Conservation (phyloP, 2,329 filamentous ascomycete species). For the Polytolypa hystricis region DNA sequence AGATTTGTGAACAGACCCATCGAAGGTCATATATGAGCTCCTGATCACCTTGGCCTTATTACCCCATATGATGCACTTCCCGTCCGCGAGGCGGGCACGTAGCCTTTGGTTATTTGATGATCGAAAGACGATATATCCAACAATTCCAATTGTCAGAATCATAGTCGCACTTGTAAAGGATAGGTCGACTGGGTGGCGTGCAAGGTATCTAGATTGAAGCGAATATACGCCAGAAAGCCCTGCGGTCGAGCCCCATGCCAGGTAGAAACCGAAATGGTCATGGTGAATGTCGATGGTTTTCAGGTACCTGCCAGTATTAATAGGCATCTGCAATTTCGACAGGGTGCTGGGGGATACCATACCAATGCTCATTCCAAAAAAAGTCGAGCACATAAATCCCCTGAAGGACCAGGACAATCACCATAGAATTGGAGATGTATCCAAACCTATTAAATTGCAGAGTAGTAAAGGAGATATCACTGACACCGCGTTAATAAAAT, state of each 20-base stretch:
- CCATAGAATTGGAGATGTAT: slow-evolving; percentile 31
- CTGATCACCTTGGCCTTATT: slow-evolving; percentile 28
- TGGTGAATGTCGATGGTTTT: slow-evolving; percentile 34
- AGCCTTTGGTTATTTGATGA: slow-evolving; percentile 39
- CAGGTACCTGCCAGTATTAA: slow-evolving; percentile 23
- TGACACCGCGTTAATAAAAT: too few species aligned
- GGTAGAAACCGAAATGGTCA: slow-evolving; percentile 35
- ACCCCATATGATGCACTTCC: slow-evolving; percentile 36
- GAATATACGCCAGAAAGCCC: slow-evolving; percentile 39
- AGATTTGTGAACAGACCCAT: slow-evolving; percentile 31
- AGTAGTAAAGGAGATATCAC: slow-evolving; percentile 28
- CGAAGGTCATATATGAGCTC: slow-evolving; percentile 31
- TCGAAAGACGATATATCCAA: slow-evolving; percentile 36
- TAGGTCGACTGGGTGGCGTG: slow-evolving; percentile 29
- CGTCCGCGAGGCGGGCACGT: slow-evolving; percentile 28
- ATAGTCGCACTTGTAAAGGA: slow-evolving; percentile 15
- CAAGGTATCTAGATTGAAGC: slow-evolving; percentile 39
- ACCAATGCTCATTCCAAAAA: slow-evolving; percentile 40
- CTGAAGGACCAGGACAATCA: slow-evolving; percentile 37
- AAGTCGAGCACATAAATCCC: slow-evolving; percentile 39
- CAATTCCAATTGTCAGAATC: slow-evolving; percentile 22
- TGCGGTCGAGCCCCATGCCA: slow-evolving; percentile 36
- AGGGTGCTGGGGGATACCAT: not conserved
- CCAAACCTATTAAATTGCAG: slow-evolving; percentile 34
- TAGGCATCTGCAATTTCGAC: not conserved